phyloP scores from a whole-genome alignment of 2,329 filamentous ascomycete genomes.

The Dactylellina cionopaga region DNA sequence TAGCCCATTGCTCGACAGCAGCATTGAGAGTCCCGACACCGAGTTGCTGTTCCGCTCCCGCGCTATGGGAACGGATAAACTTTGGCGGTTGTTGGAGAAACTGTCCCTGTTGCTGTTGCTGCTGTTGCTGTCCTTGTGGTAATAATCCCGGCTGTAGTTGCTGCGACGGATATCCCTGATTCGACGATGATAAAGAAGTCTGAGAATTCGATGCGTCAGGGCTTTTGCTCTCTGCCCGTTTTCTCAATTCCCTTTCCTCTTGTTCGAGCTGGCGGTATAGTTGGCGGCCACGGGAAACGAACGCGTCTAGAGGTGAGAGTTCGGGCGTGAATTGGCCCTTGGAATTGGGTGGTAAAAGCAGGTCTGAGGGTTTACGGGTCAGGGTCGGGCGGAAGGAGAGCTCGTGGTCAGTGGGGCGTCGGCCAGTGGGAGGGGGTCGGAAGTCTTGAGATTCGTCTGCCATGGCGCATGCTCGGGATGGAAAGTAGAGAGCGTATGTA shows the following conservation, averaged over 20 bases:
- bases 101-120: conserved; percentile 5
- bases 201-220: conserved; percentile 29
- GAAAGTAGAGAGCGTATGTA: not conserved
- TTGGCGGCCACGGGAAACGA: conserved; percentile 88
- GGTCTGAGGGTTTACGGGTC: conserved; percentile 46
- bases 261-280: conserved; percentile 83
- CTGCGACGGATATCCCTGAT: not conserved
- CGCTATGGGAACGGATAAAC: conserved; percentile 50
- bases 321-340: conserved; percentile 82
- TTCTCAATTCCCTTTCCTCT: conserved; percentile 34
- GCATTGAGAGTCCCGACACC: conserved; percentile 45
- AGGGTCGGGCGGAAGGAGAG: conserved; percentile 38
- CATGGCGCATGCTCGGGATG: conserved; percentile 41
- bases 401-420: conserved; percentile 48
- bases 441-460: conserved; percentile 46
- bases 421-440: conserved; percentile 25
- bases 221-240: conserved; percentile 32
- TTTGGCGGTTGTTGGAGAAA: conserved; percentile 48
- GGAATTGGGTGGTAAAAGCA: conserved; percentile 32
- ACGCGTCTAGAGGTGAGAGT: conserved; percentile 92
- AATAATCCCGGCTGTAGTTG: too few species aligned
- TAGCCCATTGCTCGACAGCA: conserved; percentile 50
- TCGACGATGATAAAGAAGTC: conserved; percentile 9
- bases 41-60: conserved; percentile 42
- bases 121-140: conserved; percentile 11